These are phyloP conservation scores for Exserohilum turcica DNA, from an alignment of 2,329 filamentous ascomycete species.

Conservation along the genomic window DNA sequence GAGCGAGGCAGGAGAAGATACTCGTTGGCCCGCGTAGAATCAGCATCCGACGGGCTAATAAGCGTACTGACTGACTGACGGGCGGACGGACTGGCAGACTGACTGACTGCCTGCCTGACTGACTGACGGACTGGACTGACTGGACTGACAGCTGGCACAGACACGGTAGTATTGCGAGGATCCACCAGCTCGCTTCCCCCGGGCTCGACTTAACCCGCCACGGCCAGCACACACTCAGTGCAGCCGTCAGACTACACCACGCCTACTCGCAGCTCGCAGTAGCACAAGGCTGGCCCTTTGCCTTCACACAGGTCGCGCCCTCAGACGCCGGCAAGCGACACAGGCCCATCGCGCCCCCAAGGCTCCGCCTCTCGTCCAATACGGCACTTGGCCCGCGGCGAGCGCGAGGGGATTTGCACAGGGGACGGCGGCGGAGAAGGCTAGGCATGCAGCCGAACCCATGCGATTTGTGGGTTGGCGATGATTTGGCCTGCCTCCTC, in stretches of 20 bases:
- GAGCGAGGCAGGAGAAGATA: too few relatives aligned
- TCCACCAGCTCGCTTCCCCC: conserved; percentile 2
- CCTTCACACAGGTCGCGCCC: neutral
- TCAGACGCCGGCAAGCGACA: too few relatives aligned
- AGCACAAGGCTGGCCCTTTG: too few relatives aligned
- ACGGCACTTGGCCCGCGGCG: neutral
- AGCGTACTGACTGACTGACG: too few relatives aligned
- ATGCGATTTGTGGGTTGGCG: neutral
- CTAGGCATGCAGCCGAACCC: conserved; percentile 1
- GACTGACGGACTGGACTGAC: neutral
- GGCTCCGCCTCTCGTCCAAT: neutral
- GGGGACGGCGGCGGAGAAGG: neutral
- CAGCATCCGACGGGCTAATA: too few relatives aligned
- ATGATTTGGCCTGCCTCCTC: conserved; percentile 2
- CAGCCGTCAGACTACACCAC: too few relatives aligned
- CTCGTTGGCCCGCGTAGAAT: too few relatives aligned
- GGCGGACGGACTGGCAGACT: too few relatives aligned
- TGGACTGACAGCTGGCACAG: conserved; percentile 9
- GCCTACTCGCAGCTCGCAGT: too few relatives aligned
- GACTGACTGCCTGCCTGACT: too few relatives aligned
- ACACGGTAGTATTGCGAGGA: neutral
- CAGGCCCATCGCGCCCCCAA: neutral
- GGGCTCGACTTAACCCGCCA: neutral
- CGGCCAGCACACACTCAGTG: conserved; percentile 1
- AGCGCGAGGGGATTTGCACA: neutral